Evolutionary conservation across 2,329 filamentous ascomycete genomes (phyloP), one percentile per base, ranked within the genome.

Genomic region (Arthrinium puccinioides): DNA sequence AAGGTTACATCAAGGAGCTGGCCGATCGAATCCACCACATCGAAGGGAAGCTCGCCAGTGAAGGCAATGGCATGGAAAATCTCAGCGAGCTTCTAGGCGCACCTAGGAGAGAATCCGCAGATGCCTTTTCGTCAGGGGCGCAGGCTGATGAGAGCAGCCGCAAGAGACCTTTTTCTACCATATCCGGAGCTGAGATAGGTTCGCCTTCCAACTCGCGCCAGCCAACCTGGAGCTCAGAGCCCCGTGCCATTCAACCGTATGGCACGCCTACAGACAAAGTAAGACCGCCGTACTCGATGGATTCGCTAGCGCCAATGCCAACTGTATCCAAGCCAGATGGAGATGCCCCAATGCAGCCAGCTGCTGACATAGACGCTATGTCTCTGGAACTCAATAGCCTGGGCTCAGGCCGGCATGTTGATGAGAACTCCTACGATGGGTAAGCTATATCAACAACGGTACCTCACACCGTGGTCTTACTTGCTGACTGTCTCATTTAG

Each of bases 1-100:
- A 94, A 73, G 88, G 88, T 72, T 94, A 94, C 51, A 95, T 95
- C 57, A 94, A 94, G 56, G 87, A 94, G 58, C 73, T 95, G 16
- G 87, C 87, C 18, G 87, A 94, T 54, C 73, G 88, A 19, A 79
- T 95, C 41, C 80, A 89, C 50, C 82, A 76, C 29, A 81, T 95
- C 31, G 88, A 94, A 56, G 84, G 82, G 46, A 84, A 87, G 54
- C 77, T 92, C 40, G 74, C 72, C 27, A 69, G 64, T 8, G 71
- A 75, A 41, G 62, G 51, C 27, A 52, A 60, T 40, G 19, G 26
- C 26, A 18, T 19, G 16, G 61, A 66, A 37, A 66, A 69, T 37
- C 59, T 72, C n/a, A 46, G 44, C 14, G 69, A 73, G 20, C 46
- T 63, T 14, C 51, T 62, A 4, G 52, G 50, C 13, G 43, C 52